Evolutionary conservation across 2,329 filamentous ascomycete species (phyloP), one percentile per base, ranked within the genome.

Genomic region (Scytalidium sp.): DNA sequence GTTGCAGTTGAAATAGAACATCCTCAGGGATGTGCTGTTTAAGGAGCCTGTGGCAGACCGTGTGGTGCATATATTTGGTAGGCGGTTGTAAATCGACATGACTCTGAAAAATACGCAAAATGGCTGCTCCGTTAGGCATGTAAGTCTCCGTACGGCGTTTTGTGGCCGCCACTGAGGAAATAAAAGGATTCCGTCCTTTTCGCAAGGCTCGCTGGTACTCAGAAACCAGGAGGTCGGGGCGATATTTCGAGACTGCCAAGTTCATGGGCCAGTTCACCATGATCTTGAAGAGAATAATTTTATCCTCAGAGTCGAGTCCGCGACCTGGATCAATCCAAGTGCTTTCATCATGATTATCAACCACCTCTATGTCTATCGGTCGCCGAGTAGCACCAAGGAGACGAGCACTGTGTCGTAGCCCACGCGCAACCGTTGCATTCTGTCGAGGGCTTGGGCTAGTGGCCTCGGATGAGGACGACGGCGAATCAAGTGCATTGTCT

Each of bases 1-100:
- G 54, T n/a, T 39, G 19, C 1, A 57, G 42, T 41, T 54, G 61
- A 47, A 60, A 72, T 47, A 40, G 32, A 11, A 20, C 41, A 27
- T 32, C 8, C 17, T 19, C 3, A 43, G 19, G 41, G 7, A 51
- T n/a, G 4, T 25, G 23, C 32, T 57, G 48, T 13, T 41, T 42
- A 3, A 57, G n/a, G 11, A 54, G 17, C 11, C 42, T 46, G 27
- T 46, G 48, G 43, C 57, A 62, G 13, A 57, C 17, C 5, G 56
- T 59, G 19, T 49, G 44, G 13, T 55, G 52, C n/a, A 55, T 43
- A n/a, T 22, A 22, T 3, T 25, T 19, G 9, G 42, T 42, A 2
- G 54, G 47, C 15, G 55, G 50, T 3, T 53, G 20, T 6, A 59
- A 43, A 39, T 56, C 53, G 13, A 59, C 52, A 20, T 57, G 51